Conservation (phyloP, 1,284 basidiomycete species). For the Vanrija pseudolonga region DNA sequence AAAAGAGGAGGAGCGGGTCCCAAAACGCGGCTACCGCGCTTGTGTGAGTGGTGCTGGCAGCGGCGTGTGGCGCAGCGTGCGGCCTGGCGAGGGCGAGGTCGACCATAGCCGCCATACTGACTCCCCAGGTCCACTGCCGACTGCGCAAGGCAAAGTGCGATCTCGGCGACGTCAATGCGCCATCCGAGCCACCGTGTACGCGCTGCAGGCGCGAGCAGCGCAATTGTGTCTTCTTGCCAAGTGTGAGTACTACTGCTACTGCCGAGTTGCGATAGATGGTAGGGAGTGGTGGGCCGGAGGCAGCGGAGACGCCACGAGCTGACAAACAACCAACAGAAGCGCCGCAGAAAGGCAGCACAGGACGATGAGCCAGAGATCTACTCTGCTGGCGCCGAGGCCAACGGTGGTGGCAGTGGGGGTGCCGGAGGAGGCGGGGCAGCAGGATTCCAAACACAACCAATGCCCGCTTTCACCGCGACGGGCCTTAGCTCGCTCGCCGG, state of each 20-base stretch:
- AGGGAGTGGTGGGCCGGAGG: too few species aligned
- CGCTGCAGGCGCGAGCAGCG: slow-evolving; percentile 50
- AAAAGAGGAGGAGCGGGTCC: slow-evolving; percentile 25
- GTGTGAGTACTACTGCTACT: slow-evolving; percentile 35
- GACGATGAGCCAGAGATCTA: slow-evolving; percentile 22
- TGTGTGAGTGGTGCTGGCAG: slow-evolving; percentile 26
- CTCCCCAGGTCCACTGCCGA: slow-evolving; percentile 43
- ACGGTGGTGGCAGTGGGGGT: neutral
- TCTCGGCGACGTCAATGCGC: slow-evolving; percentile 50
- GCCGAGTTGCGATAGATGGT: neutral
- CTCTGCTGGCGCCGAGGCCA: slow-evolving; percentile 2
- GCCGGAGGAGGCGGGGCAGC: neutral
- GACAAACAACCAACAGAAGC: slow-evolving; percentile 26
- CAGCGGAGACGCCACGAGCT: neutral
- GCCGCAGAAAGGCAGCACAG: slow-evolving; percentile 29
- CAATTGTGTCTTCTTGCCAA: slow-evolving; percentile 50
- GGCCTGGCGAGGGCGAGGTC: too few species aligned
- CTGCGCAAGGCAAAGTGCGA: slow-evolving; percentile 52
- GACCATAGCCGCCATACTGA: neutral
- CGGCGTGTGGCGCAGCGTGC: too few species aligned
- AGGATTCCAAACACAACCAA: neutral
- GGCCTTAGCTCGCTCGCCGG: too few species aligned
- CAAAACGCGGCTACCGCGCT: slow-evolving; percentile 44
- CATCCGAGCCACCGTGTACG: slow-evolving; percentile 50
- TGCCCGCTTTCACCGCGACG: neutral